A percentile compares a stretch with the other conserved stretches of the same genome.
phyloP scores from a whole-genome alignment of 108 stramenopile species.

The Phaeodactylum tricornutum region DNA sequence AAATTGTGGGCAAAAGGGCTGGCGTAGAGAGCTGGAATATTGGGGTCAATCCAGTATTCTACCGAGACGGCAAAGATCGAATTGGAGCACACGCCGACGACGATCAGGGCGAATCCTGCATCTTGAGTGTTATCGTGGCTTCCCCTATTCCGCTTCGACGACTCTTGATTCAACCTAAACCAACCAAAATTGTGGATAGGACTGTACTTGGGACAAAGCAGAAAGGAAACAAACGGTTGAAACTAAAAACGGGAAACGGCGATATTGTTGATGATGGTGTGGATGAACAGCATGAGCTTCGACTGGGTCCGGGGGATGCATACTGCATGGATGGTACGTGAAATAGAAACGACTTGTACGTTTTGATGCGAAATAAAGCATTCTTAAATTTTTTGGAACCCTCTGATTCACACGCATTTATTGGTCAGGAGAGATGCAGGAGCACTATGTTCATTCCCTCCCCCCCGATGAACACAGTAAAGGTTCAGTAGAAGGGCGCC shows the following conservation, averaged over 20 bases:
- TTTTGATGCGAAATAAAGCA: too few species aligned
- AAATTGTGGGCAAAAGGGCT: constrained; percentile 2
- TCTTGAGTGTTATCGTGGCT: constrained; percentile 30
- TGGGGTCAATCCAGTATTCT: constrained; percentile 38
- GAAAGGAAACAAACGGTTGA: too few species aligned
- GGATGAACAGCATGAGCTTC: constrained; percentile 16
- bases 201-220: too few species aligned
- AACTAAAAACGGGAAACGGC: too few species aligned
- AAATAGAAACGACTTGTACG: too few species aligned
- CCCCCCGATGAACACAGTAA: constrained; percentile 11
- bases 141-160: constrained; percentile 3
- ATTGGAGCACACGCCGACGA: constrained; percentile 59
- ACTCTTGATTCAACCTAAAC: background rate
- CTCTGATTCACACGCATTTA: background rate
- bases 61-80: constrained; percentile 33
- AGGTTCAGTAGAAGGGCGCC: constrained; percentile 4
- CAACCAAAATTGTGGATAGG: too few species aligned
- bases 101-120: constrained; percentile 33
- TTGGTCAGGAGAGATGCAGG: constrained; percentile 15
- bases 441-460: constrained; percentile 28
- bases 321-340: constrained; percentile 42
- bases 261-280: background rate
- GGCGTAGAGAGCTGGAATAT: constrained; percentile 19
- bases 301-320: constrained; percentile 32
- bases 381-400: too few species aligned